These are phyloP conservation scores for Begonia fuchsioides DNA, from an alignment of 306 rosid genomes.

Conservation along the genomic window DNA sequence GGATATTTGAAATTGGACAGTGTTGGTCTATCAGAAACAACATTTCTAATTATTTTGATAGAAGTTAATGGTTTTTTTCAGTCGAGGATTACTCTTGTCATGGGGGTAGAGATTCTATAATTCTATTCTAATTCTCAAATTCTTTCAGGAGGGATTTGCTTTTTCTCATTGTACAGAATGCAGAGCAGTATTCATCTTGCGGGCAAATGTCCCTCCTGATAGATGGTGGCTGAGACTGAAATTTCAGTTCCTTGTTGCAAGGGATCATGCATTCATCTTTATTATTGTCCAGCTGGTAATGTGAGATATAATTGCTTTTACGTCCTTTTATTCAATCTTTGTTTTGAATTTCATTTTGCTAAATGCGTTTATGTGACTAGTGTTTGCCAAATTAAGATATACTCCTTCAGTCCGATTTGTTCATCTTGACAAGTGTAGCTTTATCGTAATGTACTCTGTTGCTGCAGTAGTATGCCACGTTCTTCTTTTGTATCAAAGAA, in stretches of 20 bases:
- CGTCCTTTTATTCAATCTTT: too few species aligned
- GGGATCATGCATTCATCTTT: conserved; percentile 94
- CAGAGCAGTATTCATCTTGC: conserved; percentile 72
- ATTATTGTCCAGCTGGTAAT: conserved; percentile 79
- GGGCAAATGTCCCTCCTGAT: conserved; percentile 85
- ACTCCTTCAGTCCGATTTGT: too few species aligned
- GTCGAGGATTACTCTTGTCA: not conserved
- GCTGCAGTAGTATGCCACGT: too few species aligned
- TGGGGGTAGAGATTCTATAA: conserved; percentile 2
- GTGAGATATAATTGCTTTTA: not conserved
- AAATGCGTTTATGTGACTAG: too few species aligned
- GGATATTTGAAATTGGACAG: not conserved
- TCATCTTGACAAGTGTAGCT: too few species aligned
- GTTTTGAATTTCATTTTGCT: too few species aligned
- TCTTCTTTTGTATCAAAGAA: too few species aligned
- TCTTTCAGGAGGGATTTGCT: conserved; percentile 86
- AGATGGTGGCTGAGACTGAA: conserved; percentile 98
- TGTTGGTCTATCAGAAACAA: not conserved
- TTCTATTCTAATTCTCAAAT: conserved; percentile 12
- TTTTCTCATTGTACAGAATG: conserved; percentile 98
- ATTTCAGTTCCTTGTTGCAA: conserved; percentile 92
- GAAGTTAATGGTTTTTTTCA: not conserved
- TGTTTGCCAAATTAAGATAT: too few species aligned
- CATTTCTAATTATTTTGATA: not conserved
- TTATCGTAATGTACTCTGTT: too few species aligned